Conservation (phyloP, 2,329 filamentous ascomycete genomes). For the Laburnicola sp. region DNA sequence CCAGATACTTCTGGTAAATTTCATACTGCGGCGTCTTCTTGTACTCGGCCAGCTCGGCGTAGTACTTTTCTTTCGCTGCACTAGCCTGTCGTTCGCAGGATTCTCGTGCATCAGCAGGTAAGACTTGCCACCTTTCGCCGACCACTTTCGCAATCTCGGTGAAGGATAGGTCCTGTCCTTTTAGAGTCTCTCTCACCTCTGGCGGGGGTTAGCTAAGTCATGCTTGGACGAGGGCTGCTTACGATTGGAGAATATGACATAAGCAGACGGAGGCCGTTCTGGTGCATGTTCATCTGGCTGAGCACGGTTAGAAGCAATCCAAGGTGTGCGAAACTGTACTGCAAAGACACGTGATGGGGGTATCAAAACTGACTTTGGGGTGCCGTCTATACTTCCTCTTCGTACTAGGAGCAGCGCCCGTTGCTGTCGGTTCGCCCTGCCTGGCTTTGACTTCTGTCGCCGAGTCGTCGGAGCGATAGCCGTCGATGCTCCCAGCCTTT, state of each 20-base stretch:
- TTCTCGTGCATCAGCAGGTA: conserved; percentile 69
- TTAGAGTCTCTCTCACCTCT: conserved; percentile 78
- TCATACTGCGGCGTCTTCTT: conserved; percentile 74
- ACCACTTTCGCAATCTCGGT: conserved; percentile 83
- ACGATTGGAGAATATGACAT: conserved; percentile 86
- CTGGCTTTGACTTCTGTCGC: conserved; percentile 54
- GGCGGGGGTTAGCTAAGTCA: conserved; percentile 21
- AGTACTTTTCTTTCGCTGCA: conserved; percentile 74
- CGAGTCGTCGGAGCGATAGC: conserved; percentile 59
- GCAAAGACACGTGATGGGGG: not conserved
- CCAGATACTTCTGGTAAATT: conserved; percentile 71
- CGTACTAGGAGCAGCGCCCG: conserved; percentile 33
- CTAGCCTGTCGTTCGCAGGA: conserved; percentile 73
- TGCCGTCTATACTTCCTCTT: conserved; percentile 79
- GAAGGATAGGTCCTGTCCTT: conserved; percentile 75
- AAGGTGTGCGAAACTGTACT: not conserved
- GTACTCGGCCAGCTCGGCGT: conserved; percentile 71
- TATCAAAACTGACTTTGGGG: conserved; percentile 63
- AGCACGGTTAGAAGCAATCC: conserved; percentile 18
- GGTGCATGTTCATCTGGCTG: conserved; percentile 79
- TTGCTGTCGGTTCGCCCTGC: conserved; percentile 49
- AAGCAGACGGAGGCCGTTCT: conserved; percentile 77
- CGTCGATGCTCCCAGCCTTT: conserved; percentile 58
- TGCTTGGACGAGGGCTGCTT: conserved; percentile 41
- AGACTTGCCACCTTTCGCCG: conserved; percentile 78